phyloP scores from a whole-genome alignment of 495 filamentous ascomycete genomes.

The Neurospora sp. region DNA sequence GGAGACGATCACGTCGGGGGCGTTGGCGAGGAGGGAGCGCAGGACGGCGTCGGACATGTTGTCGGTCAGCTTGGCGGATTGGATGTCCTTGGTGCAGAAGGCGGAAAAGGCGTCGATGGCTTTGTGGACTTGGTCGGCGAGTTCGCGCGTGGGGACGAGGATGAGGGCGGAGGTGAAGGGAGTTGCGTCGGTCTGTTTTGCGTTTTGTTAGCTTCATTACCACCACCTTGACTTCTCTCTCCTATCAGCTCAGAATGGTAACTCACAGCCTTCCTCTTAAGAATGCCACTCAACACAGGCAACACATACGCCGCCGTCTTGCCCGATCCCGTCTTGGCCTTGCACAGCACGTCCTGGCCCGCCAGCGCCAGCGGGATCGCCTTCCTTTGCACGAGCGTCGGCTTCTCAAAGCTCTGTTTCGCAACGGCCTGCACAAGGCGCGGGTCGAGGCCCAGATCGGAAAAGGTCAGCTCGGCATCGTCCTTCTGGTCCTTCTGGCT shows the following conservation, averaged over 20 bases:
- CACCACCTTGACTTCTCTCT: too few relatives aligned
- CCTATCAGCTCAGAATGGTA: background rate
- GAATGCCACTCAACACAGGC: slow-evolving; percentile 70
- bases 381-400: slow-evolving; percentile 75
- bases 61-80: slow-evolving; percentile 73
- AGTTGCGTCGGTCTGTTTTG: slow-evolving; percentile 20
- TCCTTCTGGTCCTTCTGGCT: slow-evolving; percentile 2
- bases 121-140: slow-evolving; percentile 81
- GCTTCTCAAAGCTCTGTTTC: slow-evolving; percentile 70
- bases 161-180: slow-evolving; percentile 55
- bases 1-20: slow-evolving; percentile 78
- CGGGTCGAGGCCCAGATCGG: slow-evolving; percentile 61
- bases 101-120: slow-evolving; percentile 58
- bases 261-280: slow-evolving; percentile 62
- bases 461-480: slow-evolving; percentile 31
- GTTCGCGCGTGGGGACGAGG: slow-evolving; percentile 86
- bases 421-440: slow-evolving; percentile 78
- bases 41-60: slow-evolving; percentile 83
- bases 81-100: slow-evolving; percentile 77
- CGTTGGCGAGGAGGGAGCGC: slow-evolving; percentile 73
- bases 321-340: slow-evolving; percentile 85
- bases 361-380: slow-evolving; percentile 85
- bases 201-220: too few relatives aligned
- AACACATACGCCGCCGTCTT: slow-evolving; percentile 98
- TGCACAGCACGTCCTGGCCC: slow-evolving; percentile 82